Conservation (phyloP, 768 basidiomycete genomes). For the Xerocomellus chrysenteron region DNA sequence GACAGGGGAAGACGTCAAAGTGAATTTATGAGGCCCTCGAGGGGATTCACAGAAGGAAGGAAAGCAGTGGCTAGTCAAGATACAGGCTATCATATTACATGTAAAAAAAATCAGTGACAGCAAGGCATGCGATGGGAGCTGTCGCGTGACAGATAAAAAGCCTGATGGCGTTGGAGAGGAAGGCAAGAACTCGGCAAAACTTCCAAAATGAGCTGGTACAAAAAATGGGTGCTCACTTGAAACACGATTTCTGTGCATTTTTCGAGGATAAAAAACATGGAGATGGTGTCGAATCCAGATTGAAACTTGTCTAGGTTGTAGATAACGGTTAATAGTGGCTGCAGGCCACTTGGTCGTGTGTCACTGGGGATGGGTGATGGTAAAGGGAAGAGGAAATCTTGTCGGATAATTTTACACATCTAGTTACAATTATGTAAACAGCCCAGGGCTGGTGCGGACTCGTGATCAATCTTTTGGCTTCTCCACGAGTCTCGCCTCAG, state of each 20-base stretch:
- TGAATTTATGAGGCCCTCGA: slow-evolving; percentile 27
- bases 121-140: slow-evolving; percentile 29
- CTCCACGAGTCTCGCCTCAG: not conserved
- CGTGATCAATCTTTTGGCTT: not conserved
- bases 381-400: slow-evolving; percentile 22
- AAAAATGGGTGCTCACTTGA: slow-evolving; percentile 28
- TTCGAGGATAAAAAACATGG: slow-evolving; percentile 36
- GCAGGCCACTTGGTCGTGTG: slow-evolving; percentile 28
- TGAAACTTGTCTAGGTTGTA: slow-evolving; percentile 25
- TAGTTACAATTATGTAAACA: slow-evolving; percentile 36
- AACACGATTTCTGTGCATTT: slow-evolving; percentile 40
- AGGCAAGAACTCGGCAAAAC: slow-evolving; percentile 16
- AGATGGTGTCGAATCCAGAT: slow-evolving; percentile 36
- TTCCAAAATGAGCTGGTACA: slow-evolving; percentile 26
- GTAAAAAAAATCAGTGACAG: slow-evolving; percentile 37
- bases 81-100: slow-evolving; percentile 35
- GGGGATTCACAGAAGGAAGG: slow-evolving; percentile 24
- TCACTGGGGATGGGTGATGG: slow-evolving; percentile 36
- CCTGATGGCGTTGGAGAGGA: slow-evolving; percentile 25
- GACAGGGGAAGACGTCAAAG: slow-evolving; percentile 23
- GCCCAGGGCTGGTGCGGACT: slow-evolving; percentile 4
- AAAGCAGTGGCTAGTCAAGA: slow-evolving; percentile 7
- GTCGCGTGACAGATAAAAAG: slow-evolving; percentile 39
- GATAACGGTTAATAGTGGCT: slow-evolving; percentile 23
- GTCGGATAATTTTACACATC: slow-evolving; percentile 17